Percentiles rank a stretch among this genome's conserved stretches.
phyloP scores from a whole-genome alignment of 257 asterid species.

The Echium plantagineum region DNA sequence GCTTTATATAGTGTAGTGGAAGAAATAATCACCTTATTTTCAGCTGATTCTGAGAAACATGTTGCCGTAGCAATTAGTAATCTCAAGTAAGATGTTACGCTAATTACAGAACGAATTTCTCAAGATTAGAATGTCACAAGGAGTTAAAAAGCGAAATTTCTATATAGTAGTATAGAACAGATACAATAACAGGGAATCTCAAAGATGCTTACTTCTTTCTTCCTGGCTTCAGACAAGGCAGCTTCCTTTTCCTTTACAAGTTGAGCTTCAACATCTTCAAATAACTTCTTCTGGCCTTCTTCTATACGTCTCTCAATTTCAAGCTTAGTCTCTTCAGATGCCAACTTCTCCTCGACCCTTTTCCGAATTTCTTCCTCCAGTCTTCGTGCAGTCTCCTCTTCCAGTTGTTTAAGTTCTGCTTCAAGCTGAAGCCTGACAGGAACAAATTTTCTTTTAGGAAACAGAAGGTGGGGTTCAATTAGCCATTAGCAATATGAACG shows the following conservation, averaged over 20 bases:
- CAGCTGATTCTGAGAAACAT: too few relatives aligned
- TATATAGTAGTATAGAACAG: too few relatives aligned
- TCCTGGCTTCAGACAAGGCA: conserved; percentile 74
- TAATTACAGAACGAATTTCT: background rate
- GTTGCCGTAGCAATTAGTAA: background rate
- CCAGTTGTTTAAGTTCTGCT: conserved; percentile 74
- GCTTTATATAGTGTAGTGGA: too few relatives aligned
- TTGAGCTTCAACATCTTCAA: conserved; percentile 62
- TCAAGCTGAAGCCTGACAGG: conserved; percentile 53
- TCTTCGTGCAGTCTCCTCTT: conserved; percentile 86
- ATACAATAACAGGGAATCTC: conserved; percentile 1
- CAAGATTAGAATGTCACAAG: background rate
- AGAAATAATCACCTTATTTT: too few relatives aligned
- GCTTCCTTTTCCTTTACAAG: conserved; percentile 76
- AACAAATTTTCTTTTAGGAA: conserved; percentile 9
- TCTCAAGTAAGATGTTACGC: background rate
- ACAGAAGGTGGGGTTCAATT: conserved; percentile 6
- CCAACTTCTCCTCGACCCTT: conserved; percentile 67
- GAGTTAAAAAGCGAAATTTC: too few relatives aligned
- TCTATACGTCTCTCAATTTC: conserved; percentile 56
- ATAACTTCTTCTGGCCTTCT: conserved; percentile 57
- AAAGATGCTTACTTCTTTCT: conserved; percentile 59
- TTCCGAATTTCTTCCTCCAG: conserved; percentile 78
- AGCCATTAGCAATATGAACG: conserved; percentile 3
- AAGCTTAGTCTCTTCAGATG: conserved; percentile 56